A percentile compares a stretch with the other conserved stretches of the same genome.
These are phyloP conservation scores for Gossypium bickii DNA, from an alignment of 345 rosid species.

Conservation along the genomic window DNA sequence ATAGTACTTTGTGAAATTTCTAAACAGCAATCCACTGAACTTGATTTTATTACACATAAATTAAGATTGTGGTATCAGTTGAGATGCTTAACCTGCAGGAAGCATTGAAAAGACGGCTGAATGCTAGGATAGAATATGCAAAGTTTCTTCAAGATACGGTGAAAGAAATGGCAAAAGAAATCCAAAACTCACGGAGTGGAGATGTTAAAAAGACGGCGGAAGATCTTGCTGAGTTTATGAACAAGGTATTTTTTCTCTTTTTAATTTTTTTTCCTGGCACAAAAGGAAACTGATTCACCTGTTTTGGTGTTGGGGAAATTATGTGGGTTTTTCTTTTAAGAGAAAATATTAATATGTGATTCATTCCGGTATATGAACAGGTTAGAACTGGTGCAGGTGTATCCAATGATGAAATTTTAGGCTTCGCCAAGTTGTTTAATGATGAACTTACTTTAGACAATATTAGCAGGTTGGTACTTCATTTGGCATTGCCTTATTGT, in stretches of 20 bases:
- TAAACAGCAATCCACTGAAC: background rate
- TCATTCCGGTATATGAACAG: constrained; percentile 38
- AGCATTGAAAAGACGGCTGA: constrained; percentile 73
- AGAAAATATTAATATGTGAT: background rate
- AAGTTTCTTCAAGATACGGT: constrained; percentile 97
- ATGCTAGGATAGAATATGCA: constrained; percentile 93
- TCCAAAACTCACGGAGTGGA: constrained; percentile 82
- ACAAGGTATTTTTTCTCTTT: constrained; percentile 42
- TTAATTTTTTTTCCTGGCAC: constrained; percentile 6
- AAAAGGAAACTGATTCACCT: constrained; percentile 5
- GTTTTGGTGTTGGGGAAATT: background rate
- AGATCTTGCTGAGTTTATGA: constrained; percentile 91
- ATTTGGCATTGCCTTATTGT: constrained; percentile 7
- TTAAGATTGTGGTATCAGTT: constrained; percentile 10
- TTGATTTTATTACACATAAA: constrained; percentile 9
- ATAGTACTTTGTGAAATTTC: background rate
- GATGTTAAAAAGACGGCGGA: constrained; percentile 83
- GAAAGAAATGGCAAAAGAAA: constrained; percentile 98
- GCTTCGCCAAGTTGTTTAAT: constrained; percentile 90
- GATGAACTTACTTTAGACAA: constrained; percentile 96
- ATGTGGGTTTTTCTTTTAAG: background rate
- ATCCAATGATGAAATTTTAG: constrained; percentile 92
- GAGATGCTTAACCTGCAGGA: constrained; percentile 51
- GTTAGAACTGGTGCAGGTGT: constrained; percentile 87
- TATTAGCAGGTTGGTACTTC: constrained; percentile 69